Conservation (phyloP, 768 basidiomycete species). For the Mycena maculata region DNA sequence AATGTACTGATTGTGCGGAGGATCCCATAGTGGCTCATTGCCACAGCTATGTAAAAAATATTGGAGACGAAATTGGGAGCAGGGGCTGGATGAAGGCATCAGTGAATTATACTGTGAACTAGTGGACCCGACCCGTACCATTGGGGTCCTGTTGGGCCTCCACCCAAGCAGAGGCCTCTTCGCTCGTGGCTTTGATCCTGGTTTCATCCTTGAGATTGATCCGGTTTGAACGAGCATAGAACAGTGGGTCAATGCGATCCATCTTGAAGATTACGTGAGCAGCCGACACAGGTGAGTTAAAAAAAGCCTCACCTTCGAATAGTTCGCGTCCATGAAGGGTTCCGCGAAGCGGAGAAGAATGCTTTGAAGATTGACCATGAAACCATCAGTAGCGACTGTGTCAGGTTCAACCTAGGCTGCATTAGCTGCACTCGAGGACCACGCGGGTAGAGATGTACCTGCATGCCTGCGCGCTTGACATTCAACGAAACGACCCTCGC, state of each 20-base stretch:
- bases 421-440: conserved; percentile 3
- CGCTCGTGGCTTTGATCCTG: conserved; percentile 90
- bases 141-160: conserved; percentile 57
- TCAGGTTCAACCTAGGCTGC: conserved; percentile 76
- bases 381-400: conserved; percentile 91
- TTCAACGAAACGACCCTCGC: conserved; percentile 81
- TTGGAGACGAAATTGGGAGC: conserved; percentile 94
- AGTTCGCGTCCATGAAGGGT: conserved; percentile 94
- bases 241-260: conserved; percentile 89
- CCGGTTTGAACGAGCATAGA: conserved; percentile 77
- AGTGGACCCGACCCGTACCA: conserved; percentile 47
- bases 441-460: conserved; percentile 55
- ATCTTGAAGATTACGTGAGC: conserved; percentile 61
- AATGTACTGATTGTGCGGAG: conserved; percentile 83
- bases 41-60: conserved; percentile 89
- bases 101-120: background rate
- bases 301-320: conserved; percentile 72
- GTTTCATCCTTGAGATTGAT: conserved; percentile 91
- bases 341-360: conserved; percentile 88
- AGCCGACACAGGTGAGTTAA: background rate
- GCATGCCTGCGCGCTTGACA: conserved; percentile 89
- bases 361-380: conserved; percentile 91
- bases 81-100: conserved; percentile 53
- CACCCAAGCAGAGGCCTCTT: conserved; percentile 84
- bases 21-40: conserved; percentile 91